Percentiles rank a stretch among this genome's conserved stretches.
phyloP scores from a whole-genome alignment of 768 basidiomycete genomes.

The Mrakia blollopis region DNA sequence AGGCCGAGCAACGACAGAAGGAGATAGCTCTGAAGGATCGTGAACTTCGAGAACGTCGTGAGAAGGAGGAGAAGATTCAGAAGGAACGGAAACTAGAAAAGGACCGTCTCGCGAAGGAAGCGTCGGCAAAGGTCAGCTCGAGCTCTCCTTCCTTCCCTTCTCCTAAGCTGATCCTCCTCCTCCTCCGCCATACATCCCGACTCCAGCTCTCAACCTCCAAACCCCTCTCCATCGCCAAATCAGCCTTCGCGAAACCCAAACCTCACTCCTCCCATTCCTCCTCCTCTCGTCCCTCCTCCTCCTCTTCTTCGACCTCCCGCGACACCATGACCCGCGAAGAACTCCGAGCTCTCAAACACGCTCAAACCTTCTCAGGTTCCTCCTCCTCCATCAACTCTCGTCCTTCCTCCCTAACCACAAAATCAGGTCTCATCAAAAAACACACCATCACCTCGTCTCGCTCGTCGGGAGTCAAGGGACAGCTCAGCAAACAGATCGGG shows the following conservation, averaged over 20 bases:
- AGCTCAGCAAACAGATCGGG: constrained; percentile 1
- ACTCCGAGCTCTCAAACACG: constrained; percentile 16
- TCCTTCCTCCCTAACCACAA: not conserved
- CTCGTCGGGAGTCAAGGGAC: not conserved
- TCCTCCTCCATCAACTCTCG: not conserved
- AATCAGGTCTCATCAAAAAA: constrained; percentile 1
- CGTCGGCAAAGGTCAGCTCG: not conserved
- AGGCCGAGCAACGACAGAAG: constrained; percentile 15
- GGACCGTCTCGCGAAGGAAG: not conserved
- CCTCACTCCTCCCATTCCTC: not conserved
- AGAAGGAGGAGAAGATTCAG: not conserved
- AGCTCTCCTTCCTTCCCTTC: not conserved
- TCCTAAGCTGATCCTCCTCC: not conserved
- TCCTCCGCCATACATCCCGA: too few relatives aligned
- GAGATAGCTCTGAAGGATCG: not conserved
- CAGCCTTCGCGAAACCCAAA: not conserved
- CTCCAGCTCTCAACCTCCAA: not conserved
- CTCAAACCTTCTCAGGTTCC: not conserved
- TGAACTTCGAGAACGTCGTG: constrained; percentile 1
- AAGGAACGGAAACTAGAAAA: constrained; percentile 1
- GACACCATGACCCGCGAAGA: constrained; percentile 21
- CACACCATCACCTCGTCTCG: not conserved
- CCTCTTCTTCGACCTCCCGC: not conserved
- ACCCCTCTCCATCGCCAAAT: not conserved
- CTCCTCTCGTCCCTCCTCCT: not conserved